phyloP scores from a whole-genome alignment of 176 grass and related monocot genomes.

The Hsuehochloa calcarea region DNA sequence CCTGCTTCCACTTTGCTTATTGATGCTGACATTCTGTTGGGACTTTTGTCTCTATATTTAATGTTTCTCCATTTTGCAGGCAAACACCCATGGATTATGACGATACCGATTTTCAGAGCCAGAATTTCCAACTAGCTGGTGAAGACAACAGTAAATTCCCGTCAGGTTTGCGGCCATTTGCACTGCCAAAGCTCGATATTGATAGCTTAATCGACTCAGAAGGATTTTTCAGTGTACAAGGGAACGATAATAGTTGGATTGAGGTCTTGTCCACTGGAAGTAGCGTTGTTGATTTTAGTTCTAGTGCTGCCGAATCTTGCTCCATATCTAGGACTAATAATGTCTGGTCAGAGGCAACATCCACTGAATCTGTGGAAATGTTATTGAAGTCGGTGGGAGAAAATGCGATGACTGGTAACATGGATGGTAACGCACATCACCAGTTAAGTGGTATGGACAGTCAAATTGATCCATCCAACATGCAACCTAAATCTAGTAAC shows the following conservation, averaged over 20 bases:
- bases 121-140: slow-evolving; percentile 72
- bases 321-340: slow-evolving; percentile 66
- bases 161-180: slow-evolving; percentile 63
- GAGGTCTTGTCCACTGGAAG: slow-evolving; percentile 77
- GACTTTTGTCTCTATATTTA: neutral
- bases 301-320: slow-evolving; percentile 56
- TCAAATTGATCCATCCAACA: slow-evolving; percentile 40
- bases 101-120: slow-evolving; percentile 83
- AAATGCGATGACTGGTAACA: slow-evolving; percentile 55
- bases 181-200: slow-evolving; percentile 81
- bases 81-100: slow-evolving; percentile 96
- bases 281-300: slow-evolving; percentile 60
- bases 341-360: slow-evolving; percentile 91
- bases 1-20: neutral
- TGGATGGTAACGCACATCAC: slow-evolving; percentile 38
- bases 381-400: slow-evolving; percentile 83
- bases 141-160: slow-evolving; percentile 72
- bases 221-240: slow-evolving; percentile 67
- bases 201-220: slow-evolving; percentile 75
- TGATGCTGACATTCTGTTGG: neutral
- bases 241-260: slow-evolving; percentile 73
- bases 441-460: slow-evolving; percentile 57
- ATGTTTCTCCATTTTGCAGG: slow-evolving; percentile 46
- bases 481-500: slow-evolving; percentile 10
- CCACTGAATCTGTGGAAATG: slow-evolving; percentile 85